A percentile compares a stretch with the other conserved stretches of the same genome.
Evolutionary conservation across 225 moss, liverwort and hornwort genomes (phyloP).

Genomic region (Marchantia paleacea): DNA sequence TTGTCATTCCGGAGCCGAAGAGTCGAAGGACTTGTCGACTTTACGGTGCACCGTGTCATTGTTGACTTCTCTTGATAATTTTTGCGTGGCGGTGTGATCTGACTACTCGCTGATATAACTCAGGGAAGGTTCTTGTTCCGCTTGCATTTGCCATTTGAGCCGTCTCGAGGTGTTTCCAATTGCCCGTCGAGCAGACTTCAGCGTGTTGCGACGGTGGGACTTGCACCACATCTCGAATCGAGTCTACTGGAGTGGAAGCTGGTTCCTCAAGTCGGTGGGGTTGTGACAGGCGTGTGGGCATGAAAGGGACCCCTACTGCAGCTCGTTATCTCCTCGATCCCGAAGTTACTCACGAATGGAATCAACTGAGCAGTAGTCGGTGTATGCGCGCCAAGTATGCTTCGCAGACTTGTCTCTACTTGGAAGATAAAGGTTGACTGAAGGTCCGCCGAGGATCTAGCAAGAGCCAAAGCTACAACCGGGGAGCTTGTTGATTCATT

Average conservation of each 20-base stretch:
- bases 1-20: background rate
- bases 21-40: background rate
- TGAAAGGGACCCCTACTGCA: background rate
- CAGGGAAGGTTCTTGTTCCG: background rate
- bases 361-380: slow-evolving; percentile 10
- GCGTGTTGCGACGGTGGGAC: background rate
- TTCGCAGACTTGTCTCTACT: background rate
- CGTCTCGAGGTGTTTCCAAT: background rate
- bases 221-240: background rate
- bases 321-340: background rate
- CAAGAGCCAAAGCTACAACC: background rate
- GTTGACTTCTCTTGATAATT: background rate
- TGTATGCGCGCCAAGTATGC: background rate
- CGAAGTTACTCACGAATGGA: slow-evolving; percentile 1
- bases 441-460: background rate
- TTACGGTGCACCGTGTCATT: background rate
- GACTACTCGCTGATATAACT: background rate
- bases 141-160: background rate
- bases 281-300: slow-evolving; percentile 9
- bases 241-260: background rate
- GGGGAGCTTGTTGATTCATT: background rate
- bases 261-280: background rate
- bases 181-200: background rate
- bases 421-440: slow-evolving; percentile 11
- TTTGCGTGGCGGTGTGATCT: background rate